Conservation (phyloP, 805 yeast genomes). For the Schwanniomyces pseudopolymorphus region DNA sequence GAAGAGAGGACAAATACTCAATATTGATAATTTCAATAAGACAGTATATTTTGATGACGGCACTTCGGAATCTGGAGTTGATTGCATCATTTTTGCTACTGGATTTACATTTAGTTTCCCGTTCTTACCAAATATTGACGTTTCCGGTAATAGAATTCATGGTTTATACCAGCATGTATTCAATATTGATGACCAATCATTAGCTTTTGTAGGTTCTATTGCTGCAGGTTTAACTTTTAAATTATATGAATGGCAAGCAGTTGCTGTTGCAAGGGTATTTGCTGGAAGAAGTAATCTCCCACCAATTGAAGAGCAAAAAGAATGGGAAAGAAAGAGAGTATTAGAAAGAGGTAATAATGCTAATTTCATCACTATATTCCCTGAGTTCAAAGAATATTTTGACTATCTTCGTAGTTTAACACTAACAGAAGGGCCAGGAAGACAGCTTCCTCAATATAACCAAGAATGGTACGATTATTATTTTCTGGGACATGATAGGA, state of each 20-base stretch:
- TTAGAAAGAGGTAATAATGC: slow-evolving; percentile 22
- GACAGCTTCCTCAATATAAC: slow-evolving; percentile 19
- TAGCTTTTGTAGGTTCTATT: slow-evolving; percentile 37
- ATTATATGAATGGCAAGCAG: slow-evolving; percentile 43
- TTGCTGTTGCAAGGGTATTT: slow-evolving; percentile 30
- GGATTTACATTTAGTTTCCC: slow-evolving; percentile 24
- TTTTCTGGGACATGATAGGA: slow-evolving; percentile 17
- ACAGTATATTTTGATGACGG: slow-evolving; percentile 21
- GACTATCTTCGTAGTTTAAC: slow-evolving; percentile 18
- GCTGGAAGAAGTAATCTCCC: slow-evolving; percentile 31
- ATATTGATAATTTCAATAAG: slow-evolving; percentile 8
- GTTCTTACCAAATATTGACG: slow-evolving; percentile 14
- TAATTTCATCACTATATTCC: slow-evolving; percentile 14
- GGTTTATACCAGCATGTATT: slow-evolving; percentile 34
- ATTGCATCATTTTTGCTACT: slow-evolving; percentile 22
- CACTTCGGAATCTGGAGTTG: slow-evolving; percentile 12
- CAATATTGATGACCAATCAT: slow-evolving; percentile 27
- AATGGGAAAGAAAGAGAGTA: slow-evolving; percentile 29
- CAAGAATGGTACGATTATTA: slow-evolving; percentile 18
- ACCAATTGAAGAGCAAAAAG: slow-evolving; percentile 20
- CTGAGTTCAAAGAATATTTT: slow-evolving; percentile 21
- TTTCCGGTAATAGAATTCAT: slow-evolving; percentile 27
- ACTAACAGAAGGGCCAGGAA: slow-evolving; percentile 19
- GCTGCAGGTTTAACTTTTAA: slow-evolving; percentile 39
- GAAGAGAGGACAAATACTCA: slow-evolving; percentile 1